Percentiles rank a stretch among this genome's conserved stretches.
phyloP scores from a whole-genome alignment of 75 land plant genomes.

The Picea glauca region DNA sequence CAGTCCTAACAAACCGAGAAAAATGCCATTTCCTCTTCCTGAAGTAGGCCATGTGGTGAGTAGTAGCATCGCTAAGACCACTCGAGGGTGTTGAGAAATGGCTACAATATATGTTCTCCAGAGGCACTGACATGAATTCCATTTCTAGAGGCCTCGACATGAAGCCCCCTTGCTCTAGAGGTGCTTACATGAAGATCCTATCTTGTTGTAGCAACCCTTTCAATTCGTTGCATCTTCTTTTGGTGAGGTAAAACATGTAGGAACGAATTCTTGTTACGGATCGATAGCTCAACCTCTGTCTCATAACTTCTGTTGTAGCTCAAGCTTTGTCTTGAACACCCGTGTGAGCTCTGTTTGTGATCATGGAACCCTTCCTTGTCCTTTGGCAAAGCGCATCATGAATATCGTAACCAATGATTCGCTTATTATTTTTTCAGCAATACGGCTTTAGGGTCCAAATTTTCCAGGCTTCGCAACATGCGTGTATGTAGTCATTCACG shows the following conservation, averaged over 20 bases:
- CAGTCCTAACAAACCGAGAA: slow-evolving; percentile 39
- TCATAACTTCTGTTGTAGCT: too few species aligned
- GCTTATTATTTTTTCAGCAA: background rate
- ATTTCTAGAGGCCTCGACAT: slow-evolving; percentile 44
- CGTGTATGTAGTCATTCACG: background rate
- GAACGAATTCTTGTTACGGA: too few species aligned
- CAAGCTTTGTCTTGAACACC: too few species aligned
- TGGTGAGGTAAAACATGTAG: too few species aligned
- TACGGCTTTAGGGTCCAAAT: background rate
- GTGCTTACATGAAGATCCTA: slow-evolving; percentile 66
- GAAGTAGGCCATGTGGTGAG: slow-evolving; percentile 6
- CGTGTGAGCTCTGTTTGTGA: too few species aligned
- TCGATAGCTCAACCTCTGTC: too few species aligned
- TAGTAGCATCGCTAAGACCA: background rate
- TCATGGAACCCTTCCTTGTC: too few species aligned
- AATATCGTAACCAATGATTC: too few species aligned
- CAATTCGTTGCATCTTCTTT: too few species aligned
- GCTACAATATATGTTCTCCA: slow-evolving; percentile 41
- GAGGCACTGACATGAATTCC: slow-evolving; percentile 53
- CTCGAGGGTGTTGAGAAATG: slow-evolving; percentile 74
- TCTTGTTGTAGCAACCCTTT: slow-evolving; percentile 13
- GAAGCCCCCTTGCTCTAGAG: too few species aligned
- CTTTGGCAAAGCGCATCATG: too few species aligned
- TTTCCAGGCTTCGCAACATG: background rate
- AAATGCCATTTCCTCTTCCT: slow-evolving; percentile 41